A percentile compares a stretch with the other conserved stretches of the same genome.
Evolutionary conservation across 495 filamentous ascomycete species (phyloP).

Genomic region (Lindgomyces ingoldianus): DNA sequence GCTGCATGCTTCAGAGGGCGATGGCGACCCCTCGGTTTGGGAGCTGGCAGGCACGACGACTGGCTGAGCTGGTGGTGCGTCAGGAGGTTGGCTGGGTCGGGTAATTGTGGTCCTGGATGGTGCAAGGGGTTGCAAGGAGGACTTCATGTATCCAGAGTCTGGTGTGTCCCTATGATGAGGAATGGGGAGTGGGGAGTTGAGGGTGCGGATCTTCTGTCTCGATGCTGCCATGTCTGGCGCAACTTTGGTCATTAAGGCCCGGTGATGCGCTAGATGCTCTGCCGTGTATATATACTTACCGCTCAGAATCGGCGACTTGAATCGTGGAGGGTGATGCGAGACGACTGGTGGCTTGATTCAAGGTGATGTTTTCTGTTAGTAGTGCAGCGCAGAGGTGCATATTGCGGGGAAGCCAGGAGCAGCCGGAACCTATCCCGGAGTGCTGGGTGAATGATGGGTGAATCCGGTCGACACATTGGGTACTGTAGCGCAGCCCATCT

Average conservation of each 20-base stretch:
- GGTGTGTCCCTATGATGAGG: neutral
- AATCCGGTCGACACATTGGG: neutral
- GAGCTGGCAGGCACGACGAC: slow-evolving; percentile 5
- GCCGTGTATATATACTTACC: slow-evolving; percentile 1
- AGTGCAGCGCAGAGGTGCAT: neutral
- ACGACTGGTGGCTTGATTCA: slow-evolving; percentile 5
- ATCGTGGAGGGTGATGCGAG: neutral
- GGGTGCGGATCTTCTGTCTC: neutral
- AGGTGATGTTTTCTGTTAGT: neutral
- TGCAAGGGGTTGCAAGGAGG: neutral
- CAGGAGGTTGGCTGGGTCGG: slow-evolving; percentile 4
- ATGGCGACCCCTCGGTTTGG: slow-evolving; percentile 33
- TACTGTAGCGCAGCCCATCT: neutral
- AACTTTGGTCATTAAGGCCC: slow-evolving; percentile 5
- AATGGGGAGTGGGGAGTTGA: neutral
- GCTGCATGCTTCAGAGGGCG: slow-evolving; percentile 31
- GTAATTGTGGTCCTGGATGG: slow-evolving; percentile 25
- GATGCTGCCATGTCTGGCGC: slow-evolving; percentile 21
- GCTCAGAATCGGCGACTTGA: neutral
- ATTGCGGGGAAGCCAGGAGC: slow-evolving; percentile 4
- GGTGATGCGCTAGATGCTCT: slow-evolving; percentile 1
- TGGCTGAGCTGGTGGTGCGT: slow-evolving; percentile 18
- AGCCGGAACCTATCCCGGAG: neutral
- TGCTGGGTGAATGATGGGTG: neutral
- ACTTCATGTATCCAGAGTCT: too few species aligned